Percentiles rank a stretch among this genome's conserved stretches.
These are phyloP conservation scores for Penicillium pancosmium DNA, from an alignment of 495 filamentous ascomycete genomes.

Conservation along the genomic window DNA sequence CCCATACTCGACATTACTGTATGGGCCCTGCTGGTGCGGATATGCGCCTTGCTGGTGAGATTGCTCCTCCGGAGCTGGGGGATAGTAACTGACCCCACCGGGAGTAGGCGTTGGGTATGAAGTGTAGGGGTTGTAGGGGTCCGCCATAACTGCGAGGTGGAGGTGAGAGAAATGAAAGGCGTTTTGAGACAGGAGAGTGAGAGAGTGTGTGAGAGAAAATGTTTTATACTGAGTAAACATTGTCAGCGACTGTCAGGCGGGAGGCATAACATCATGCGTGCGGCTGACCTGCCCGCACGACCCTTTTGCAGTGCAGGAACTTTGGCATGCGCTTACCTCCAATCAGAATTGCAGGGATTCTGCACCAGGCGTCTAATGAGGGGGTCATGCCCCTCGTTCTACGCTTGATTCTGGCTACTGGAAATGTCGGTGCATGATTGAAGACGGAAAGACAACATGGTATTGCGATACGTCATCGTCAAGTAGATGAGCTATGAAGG, in stretches of 20 bases:
- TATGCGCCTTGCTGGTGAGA: conserved; percentile 11
- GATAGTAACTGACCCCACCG: conserved; percentile 34
- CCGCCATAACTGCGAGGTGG: conserved; percentile 41
- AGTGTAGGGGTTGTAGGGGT: conserved; percentile 51
- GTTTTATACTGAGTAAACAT: neutral
- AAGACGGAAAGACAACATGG: conserved; percentile 6
- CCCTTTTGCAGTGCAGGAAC: conserved; percentile 15
- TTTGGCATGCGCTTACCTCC: conserved; percentile 23
- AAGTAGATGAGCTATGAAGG: conserved; percentile 14
- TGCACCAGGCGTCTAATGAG: conserved; percentile 4
- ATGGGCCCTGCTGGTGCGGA: conserved; percentile 17
- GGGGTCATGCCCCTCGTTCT: conserved; percentile 5
- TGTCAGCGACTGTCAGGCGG: conserved; percentile 13
- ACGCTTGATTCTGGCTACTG: neutral
- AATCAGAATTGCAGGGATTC: conserved; percentile 14
- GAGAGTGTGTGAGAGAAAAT: neutral
- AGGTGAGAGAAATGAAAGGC: neutral
- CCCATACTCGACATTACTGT: conserved; percentile 7
- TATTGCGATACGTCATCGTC: conserved; percentile 25
- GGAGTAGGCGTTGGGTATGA: conserved; percentile 29
- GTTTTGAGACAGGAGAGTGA: neutral
- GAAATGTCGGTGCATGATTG: conserved; percentile 6
- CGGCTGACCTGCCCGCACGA: conserved; percentile 36
- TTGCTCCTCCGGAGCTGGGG: conserved; percentile 28
- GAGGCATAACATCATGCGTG: conserved; percentile 18